Evolutionary conservation across 1,284 basidiomycete genomes (phyloP).

Genomic region (Mycena sp.): DNA sequence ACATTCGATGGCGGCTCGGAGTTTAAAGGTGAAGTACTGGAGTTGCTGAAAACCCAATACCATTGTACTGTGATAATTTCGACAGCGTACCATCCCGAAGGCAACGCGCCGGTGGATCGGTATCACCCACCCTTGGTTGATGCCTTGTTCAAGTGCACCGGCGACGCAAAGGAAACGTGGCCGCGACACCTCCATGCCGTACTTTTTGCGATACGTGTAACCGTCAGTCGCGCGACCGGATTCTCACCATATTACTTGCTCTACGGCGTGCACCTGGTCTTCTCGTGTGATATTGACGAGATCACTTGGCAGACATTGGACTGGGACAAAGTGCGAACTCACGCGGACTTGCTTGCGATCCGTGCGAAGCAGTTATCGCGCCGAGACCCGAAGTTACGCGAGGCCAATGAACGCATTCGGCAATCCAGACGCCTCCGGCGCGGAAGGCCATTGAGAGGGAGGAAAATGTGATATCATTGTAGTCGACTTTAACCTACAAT

Average conservation of each 20-base stretch:
- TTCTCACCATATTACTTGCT: constrained; percentile 46
- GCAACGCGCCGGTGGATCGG: constrained; percentile 43
- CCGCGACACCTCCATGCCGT: constrained; percentile 32
- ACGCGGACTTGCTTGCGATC: constrained; percentile 37
- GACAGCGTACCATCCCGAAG: constrained; percentile 44
- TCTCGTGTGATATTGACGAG: constrained; percentile 45
- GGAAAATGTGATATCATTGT: too few species aligned
- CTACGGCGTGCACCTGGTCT: constrained; percentile 42
- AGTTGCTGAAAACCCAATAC: too few species aligned
- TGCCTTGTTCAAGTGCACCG: constrained; percentile 35
- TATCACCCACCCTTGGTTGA: constrained; percentile 36
- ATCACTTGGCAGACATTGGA: constrained; percentile 42
- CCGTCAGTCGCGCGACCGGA: constrained; percentile 37
- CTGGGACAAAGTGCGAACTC: constrained; percentile 36
- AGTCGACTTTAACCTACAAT: too few species aligned
- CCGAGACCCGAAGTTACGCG: too few species aligned
- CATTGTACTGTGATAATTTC: too few species aligned
- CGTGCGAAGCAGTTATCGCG: constrained; percentile 35
- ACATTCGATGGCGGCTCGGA: too few species aligned
- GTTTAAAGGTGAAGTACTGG: too few species aligned
- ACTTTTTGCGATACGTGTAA: constrained; percentile 38
- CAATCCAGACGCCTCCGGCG: constrained; percentile 23
- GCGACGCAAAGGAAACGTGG: constrained; percentile 35
- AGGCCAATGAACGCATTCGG: constrained; percentile 26
- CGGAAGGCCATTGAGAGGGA: too few species aligned